These are phyloP conservation scores for Linnemannia schmuckeri DNA, from an alignment of 192 early-diverging fungal species.

Conservation along the genomic window DNA sequence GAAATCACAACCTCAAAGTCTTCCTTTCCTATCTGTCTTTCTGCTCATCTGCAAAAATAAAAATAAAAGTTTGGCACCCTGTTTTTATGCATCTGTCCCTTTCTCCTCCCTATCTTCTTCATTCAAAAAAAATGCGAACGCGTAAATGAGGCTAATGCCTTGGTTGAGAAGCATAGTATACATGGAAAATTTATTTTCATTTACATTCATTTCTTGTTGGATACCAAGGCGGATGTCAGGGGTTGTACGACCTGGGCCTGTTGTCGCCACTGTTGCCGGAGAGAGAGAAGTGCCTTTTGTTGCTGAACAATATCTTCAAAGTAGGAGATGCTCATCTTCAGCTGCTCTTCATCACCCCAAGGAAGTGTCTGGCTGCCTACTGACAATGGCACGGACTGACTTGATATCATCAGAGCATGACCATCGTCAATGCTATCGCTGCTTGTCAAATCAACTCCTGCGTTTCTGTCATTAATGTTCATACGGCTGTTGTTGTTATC, in stretches of 20 bases:
- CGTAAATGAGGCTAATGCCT: neutral
- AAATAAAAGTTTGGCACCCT: too few species aligned
- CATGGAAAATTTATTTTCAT: neutral
- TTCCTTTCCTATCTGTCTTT: too few species aligned
- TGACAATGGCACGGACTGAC: neutral
- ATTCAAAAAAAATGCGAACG: neutral
- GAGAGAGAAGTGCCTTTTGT: slow-evolving; percentile 14
- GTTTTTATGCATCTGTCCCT: too few species aligned
- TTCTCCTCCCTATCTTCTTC: too few species aligned
- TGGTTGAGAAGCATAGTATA: neutral
- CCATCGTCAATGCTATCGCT: neutral
- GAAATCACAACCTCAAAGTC: too few species aligned
- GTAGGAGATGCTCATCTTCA: slow-evolving; percentile 31
- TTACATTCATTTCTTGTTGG: neutral
- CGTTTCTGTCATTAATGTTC: neutral
- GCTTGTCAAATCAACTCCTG: neutral
- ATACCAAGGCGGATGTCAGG: neutral
- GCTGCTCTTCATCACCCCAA: slow-evolving; percentile 13
- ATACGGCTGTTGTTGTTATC: slow-evolving; percentile 13
- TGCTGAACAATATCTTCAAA: slow-evolving; percentile 20
- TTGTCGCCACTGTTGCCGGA: slow-evolving; percentile 15
- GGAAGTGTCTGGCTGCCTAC: neutral
- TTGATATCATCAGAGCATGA: neutral
- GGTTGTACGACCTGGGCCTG: neutral
- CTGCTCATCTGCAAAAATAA: too few species aligned